Percentiles rank a stretch among this genome's conserved stretches.
These are phyloP conservation scores for Cetradonia linearis DNA, from an alignment of 495 filamentous ascomycete genomes.

Conservation along the genomic window DNA sequence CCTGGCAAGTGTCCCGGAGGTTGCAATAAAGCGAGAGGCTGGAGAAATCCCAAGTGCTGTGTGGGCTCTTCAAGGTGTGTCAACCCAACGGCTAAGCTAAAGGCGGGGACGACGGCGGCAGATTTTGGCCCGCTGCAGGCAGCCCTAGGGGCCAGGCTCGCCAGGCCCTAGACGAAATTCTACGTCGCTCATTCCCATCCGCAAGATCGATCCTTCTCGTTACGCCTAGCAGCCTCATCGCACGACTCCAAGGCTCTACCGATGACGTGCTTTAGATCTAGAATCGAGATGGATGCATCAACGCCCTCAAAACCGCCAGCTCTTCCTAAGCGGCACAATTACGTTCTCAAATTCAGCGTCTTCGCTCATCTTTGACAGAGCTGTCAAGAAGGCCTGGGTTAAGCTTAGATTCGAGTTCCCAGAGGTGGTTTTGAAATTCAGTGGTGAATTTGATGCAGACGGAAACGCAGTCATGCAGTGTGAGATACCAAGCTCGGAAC, in stretches of 20 bases:
- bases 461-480: slow-evolving; percentile 1
- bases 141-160: not conserved
- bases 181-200: not conserved
- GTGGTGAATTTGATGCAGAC: not conserved
- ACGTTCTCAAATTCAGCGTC: not conserved
- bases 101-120: not conserved
- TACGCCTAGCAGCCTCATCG: not conserved
- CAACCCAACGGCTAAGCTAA: slow-evolving; percentile 1
- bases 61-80: not conserved
- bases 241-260: not conserved
- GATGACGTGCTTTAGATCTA: slow-evolving; percentile 2
- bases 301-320: not conserved
- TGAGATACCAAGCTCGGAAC: not conserved
- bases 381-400: not conserved
- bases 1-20: not conserved
- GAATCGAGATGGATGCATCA: not conserved
- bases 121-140: not conserved
- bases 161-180: not conserved
- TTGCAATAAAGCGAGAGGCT: too few species aligned
- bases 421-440: not conserved
- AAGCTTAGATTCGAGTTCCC: slow-evolving; percentile 7
- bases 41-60: not conserved
- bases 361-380: not conserved
- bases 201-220: not conserved
- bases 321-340: slow-evolving; percentile 4